These are phyloP conservation scores for Pilatotrama ljubarskyi DNA, from an alignment of 768 basidiomycete genomes.

Conservation along the genomic window DNA sequence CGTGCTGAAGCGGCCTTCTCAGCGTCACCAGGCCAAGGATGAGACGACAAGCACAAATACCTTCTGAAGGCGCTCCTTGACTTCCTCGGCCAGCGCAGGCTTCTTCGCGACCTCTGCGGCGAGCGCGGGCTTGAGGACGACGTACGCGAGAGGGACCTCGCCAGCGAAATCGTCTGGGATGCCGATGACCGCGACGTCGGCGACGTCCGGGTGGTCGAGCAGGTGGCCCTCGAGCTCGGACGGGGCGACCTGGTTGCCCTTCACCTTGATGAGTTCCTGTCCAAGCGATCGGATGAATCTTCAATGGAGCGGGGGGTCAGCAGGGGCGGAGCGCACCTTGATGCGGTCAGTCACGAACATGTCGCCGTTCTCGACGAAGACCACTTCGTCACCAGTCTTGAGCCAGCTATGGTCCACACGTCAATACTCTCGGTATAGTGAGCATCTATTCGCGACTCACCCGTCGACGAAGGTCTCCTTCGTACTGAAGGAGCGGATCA, in stretches of 20 bases:
- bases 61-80: slow-evolving; percentile 52
- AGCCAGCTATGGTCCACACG: slow-evolving; percentile 48
- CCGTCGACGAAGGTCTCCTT: slow-evolving; percentile 69
- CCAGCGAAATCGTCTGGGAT: slow-evolving; percentile 71
- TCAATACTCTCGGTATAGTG: neutral
- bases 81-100: slow-evolving; percentile 34
- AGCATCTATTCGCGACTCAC: slow-evolving; percentile 39
- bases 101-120: slow-evolving; percentile 35
- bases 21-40: too few relatives aligned
- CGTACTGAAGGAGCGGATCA: slow-evolving; percentile 57
- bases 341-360: slow-evolving; percentile 64
- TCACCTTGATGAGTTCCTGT: slow-evolving; percentile 68
- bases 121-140: slow-evolving; percentile 51
- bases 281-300: too few relatives aligned
- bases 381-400: slow-evolving; percentile 65
- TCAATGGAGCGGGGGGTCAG: too few relatives aligned
- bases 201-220: slow-evolving; percentile 45
- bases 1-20: too few relatives aligned
- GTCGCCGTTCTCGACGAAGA: slow-evolving; percentile 54
- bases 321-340: slow-evolving; percentile 44
- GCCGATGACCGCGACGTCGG: slow-evolving; percentile 42
- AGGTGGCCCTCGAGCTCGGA: slow-evolving; percentile 37
- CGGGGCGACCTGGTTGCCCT: slow-evolving; percentile 56
- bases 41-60: slow-evolving; percentile 40
- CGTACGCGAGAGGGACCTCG: slow-evolving; percentile 68